Evolutionary conservation across 2,329 filamentous ascomycete species (phyloP), one percentile per base, ranked within the genome.

Genomic region (Aspergillus proliferans): DNA sequence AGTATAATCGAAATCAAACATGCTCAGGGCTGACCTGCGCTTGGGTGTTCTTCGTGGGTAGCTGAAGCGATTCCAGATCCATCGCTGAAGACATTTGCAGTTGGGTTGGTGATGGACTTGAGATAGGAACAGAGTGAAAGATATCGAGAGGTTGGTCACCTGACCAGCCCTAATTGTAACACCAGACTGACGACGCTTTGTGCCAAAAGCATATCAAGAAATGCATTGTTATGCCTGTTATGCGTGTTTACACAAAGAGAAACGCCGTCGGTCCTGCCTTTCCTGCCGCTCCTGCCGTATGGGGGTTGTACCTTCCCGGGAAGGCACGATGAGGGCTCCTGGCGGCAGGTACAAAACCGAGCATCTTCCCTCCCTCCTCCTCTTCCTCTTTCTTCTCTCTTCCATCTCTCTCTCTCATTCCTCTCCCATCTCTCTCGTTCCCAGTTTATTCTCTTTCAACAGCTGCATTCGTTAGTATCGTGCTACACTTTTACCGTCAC

Each of bases 381-480:
- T 44, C 40, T 40, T 50, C 24, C 44, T 40, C 38, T 24, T 19
- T 33, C 44, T 44, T 18, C 40, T 24, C 43, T 47, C 22, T 28
- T 41, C 33, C 46, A 45, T 36, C 21, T 44, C 41, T 48, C 12
- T 15, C 18, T 21, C 43, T 33, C 30, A 21, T n/a, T 6, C 22
- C 22, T 22, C 22, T 22, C 15, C 22, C 39, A 48, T 51, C 43
- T 49, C 47, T 48, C 34, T 47, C 49, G 45, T 45, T 52, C 18
- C 41, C 10, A 15, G 30, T 40, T 38, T 40, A 33, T 33, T 40
- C 46, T 45, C 33, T 18, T 48, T 36, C 26, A 4, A 19, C 38
- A 14, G 39, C 22, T 45, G 28, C 33, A 26, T n/a, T 36, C 28
- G 19, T 48, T 43, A 51, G 12, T 39, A 57, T 58, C 9, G 21